These are phyloP conservation scores for Rubia balearica DNA, from an alignment of 305 asterid genomes.

Conservation along the genomic window DNA sequence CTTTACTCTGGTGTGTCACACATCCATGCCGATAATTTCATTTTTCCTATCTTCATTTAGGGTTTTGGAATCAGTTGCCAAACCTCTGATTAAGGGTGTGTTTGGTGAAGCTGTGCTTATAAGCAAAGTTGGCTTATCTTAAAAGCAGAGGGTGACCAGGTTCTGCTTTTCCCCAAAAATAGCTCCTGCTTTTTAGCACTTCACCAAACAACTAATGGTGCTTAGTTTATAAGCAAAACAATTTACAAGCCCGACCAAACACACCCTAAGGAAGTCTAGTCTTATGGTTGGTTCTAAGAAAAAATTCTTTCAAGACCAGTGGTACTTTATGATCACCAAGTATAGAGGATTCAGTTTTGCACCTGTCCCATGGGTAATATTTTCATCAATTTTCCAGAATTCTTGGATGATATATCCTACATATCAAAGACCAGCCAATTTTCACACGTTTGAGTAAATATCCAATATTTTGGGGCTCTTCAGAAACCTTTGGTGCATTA, in stretches of 20 bases:
- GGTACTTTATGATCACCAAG: not conserved
- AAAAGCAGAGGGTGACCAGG: no score
- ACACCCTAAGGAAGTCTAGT: not conserved
- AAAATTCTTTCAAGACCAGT: not conserved
- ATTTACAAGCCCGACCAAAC: no score
- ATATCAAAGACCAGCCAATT: not conserved
- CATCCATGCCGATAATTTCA: not conserved
- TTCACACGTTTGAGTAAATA: not conserved
- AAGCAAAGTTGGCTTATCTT: no score
- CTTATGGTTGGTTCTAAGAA: not conserved
- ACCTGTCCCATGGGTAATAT: not conserved
- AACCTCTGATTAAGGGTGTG: not conserved
- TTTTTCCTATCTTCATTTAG: not conserved
- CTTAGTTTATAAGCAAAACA: no score
- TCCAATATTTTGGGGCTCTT: not conserved
- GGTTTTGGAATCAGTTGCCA: not conserved
- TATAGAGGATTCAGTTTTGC: not conserved
- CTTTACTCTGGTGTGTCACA: not conserved
- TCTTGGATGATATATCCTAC: not conserved
- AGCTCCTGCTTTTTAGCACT: no score
- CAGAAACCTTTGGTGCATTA: not conserved
- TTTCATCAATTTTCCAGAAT: not conserved
- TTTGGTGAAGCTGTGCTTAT: no score
- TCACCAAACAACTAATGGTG: no score
- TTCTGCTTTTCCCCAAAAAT: no score